These are phyloP conservation scores for Ascochyta clinopodiicola DNA, from an alignment of 2,329 filamentous ascomycete species.

Conservation along the genomic window DNA sequence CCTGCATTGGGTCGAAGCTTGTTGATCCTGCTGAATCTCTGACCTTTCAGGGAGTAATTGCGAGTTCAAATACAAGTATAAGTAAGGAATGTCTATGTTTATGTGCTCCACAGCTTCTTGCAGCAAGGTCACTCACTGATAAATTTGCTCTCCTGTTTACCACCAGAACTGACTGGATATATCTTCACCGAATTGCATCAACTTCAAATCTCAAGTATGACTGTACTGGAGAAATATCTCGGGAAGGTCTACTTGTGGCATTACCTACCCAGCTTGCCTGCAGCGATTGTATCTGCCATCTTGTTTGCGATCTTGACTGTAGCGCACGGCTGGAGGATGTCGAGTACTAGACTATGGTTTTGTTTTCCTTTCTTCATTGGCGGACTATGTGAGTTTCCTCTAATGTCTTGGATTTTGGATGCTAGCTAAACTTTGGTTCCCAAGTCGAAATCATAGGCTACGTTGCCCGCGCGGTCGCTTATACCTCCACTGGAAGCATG, in stretches of 20 bases:
- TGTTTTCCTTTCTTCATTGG: constrained; percentile 57
- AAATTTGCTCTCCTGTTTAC: no score
- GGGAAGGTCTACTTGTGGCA: constrained; percentile 25
- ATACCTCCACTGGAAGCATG: constrained; percentile 35
- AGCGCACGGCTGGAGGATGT: constrained; percentile 52
- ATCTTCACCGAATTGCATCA: no score
- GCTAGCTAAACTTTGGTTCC: neutral
- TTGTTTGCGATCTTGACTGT: constrained; percentile 54
- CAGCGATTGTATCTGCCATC: constrained; percentile 55
- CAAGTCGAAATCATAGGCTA: constrained; percentile 61
- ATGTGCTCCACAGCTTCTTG: no score
- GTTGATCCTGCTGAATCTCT: neutral
- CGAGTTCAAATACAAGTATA: no score
- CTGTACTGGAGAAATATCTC: constrained; percentile 15
- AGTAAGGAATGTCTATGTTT: no score
- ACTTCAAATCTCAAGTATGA: constrained; percentile 6
- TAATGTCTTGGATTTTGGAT: neutral
- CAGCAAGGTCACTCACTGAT: no score
- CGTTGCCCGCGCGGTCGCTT: constrained; percentile 52
- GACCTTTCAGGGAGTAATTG: no score
- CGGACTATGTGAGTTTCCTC: constrained; percentile 49
- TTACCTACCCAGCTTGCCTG: constrained; percentile 54
- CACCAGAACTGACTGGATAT: no score
- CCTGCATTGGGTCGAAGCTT: no score
- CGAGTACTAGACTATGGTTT: constrained; percentile 52